Evolutionary conservation across 208 protist species (phyloP).

Genomic region (Vickermania ingenoplastis): DNA sequence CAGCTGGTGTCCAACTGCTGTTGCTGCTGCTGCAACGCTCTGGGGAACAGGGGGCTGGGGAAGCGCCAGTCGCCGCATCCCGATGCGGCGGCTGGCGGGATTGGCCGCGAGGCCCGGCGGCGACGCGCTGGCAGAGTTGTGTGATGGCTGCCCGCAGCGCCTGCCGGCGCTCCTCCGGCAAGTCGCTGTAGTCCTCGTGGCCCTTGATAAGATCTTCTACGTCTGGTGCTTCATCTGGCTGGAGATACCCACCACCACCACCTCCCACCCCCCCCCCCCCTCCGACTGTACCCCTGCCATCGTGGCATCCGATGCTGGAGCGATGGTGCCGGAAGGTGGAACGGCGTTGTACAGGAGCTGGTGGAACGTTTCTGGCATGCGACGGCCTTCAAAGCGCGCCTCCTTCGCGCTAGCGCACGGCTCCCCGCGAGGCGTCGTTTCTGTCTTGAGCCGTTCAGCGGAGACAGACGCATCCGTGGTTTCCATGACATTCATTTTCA

Average conservation of each 20-base stretch:
- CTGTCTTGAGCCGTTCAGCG: too few species aligned
- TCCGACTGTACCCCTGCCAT: too few species aligned
- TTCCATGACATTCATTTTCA: too few species aligned
- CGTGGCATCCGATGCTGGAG: too few species aligned
- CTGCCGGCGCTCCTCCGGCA: conserved; percentile 43
- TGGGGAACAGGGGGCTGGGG: too few species aligned
- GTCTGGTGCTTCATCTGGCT: conserved; percentile 69
- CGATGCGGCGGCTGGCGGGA: conserved; percentile 3
- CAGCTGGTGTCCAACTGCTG: conserved; percentile 16
- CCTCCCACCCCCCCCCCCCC: background rate
- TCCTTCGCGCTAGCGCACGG: conserved; percentile 44
- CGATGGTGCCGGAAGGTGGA: too few species aligned
- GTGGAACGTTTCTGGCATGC: conserved; percentile 21
- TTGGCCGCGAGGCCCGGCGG: background rate
- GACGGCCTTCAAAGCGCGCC: conserved; percentile 56
- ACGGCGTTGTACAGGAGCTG: conserved; percentile 7
- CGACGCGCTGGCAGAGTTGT: conserved; percentile 27
- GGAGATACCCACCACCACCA: conserved; percentile 30
- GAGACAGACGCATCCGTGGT: too few species aligned
- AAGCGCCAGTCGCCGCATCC: too few species aligned
- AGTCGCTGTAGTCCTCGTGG: conserved; percentile 75
- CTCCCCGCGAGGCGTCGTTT: too few species aligned
- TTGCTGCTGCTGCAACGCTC: too few species aligned
- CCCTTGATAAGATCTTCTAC: conserved; percentile 64
- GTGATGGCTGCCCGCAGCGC: conserved; percentile 64